A percentile compares a stretch with the other conserved stretches of the same genome.
Conservation (phyloP, 2,329 filamentous ascomycete genomes). For the Monilinia polystroma region DNA sequence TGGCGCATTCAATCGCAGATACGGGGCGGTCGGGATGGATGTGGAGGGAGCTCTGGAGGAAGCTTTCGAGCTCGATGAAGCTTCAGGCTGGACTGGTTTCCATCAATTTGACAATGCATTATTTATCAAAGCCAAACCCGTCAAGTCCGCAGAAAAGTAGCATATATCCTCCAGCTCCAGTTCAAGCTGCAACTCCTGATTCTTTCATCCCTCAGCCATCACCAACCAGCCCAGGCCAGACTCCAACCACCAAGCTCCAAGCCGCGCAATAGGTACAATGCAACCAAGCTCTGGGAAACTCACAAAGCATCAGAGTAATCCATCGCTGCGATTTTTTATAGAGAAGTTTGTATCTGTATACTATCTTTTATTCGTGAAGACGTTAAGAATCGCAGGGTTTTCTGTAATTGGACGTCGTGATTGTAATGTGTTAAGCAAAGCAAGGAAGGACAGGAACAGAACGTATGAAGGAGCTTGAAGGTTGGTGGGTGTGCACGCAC, state of each 20-base stretch:
- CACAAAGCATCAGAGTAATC: constrained; percentile 93
- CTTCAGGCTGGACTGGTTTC: neutral
- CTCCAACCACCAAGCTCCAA: constrained; percentile 13
- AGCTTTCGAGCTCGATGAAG: constrained; percentile 11
- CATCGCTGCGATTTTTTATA: constrained; percentile 51
- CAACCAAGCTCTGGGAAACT: constrained; percentile 43
- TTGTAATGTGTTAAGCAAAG: constrained; percentile 15
- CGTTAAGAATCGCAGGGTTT: neutral
- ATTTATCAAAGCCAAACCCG: constrained; percentile 8
- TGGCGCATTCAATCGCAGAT: constrained; percentile 27
- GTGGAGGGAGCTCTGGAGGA: neutral
- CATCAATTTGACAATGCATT: neutral
- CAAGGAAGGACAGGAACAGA: neutral
- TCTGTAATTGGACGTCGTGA: neutral
- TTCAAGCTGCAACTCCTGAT: neutral
- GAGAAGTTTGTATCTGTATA: neutral
- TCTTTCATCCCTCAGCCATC: neutral
- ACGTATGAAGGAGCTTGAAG: constrained; percentile 3
- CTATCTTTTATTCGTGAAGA: neutral
- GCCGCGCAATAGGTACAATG: constrained; percentile 11
- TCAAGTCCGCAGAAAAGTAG: neutral
- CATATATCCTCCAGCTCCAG: neutral
- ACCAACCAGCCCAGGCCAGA: neutral
- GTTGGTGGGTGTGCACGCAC: constrained; percentile 3
- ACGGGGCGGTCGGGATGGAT: constrained; percentile 18